phyloP scores from a whole-genome alignment of 805 yeast species.

The Wickerhamiella dianesei region DNA sequence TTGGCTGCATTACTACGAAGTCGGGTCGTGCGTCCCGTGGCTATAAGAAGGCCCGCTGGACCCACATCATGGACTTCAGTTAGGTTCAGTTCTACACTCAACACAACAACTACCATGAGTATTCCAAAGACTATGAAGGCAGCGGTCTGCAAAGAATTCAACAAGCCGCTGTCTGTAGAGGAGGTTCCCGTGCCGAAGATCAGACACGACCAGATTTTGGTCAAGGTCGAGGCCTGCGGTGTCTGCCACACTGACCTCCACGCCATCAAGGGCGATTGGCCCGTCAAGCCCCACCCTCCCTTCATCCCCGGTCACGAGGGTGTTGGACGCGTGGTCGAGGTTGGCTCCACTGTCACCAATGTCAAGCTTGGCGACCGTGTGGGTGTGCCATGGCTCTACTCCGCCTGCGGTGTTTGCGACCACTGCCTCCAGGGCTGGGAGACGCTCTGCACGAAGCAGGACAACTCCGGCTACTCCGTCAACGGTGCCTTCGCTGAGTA shows the following conservation, averaged over 20 bases:
- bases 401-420: constrained; percentile 67
- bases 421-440: constrained; percentile 54
- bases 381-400: constrained; percentile 74
- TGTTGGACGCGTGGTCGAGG: constrained; percentile 72
- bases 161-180: constrained; percentile 50
- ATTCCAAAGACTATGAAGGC: constrained; percentile 33
- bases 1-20: neutral
- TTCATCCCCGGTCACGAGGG: constrained; percentile 86
- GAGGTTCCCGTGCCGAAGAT: constrained; percentile 75
- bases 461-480: constrained; percentile 72
- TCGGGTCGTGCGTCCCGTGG: neutral
- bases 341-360: constrained; percentile 53
- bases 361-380: constrained; percentile 71
- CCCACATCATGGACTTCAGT: neutral
- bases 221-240: constrained; percentile 78
- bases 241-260: constrained; percentile 91
- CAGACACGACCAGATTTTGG: constrained; percentile 59
- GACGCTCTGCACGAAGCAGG: constrained; percentile 57
- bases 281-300: constrained; percentile 58
- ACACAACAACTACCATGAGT: neutral
- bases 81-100: neutral
- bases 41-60: neutral
- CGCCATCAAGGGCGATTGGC: constrained; percentile 94
- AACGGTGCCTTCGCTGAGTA: constrained; percentile 89
- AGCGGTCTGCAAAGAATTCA: constrained; percentile 50